Percentiles rank a stretch among this genome's conserved stretches.
Evolutionary conservation across 1,284 basidiomycete species (phyloP).

Genomic region (Phylloporus gajari): DNA sequence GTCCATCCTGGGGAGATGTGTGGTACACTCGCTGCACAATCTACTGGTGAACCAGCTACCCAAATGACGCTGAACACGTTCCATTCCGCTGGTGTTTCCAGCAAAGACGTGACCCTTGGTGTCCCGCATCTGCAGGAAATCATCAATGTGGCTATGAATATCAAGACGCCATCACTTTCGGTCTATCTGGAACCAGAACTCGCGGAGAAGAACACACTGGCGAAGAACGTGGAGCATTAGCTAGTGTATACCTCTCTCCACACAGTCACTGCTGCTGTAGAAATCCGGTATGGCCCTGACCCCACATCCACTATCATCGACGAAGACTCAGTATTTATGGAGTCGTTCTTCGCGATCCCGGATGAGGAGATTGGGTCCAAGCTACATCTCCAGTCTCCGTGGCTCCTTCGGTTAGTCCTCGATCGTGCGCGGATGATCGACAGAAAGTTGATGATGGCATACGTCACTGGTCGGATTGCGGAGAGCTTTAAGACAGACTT

Average conservation of each 20-base stretch:
- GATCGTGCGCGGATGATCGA: constrained; percentile 99
- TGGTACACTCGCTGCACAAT: constrained; percentile 96
- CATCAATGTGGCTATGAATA: constrained; percentile 98
- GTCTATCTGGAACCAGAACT: constrained; percentile 88
- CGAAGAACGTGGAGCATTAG: constrained; percentile 92
- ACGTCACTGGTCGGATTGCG: constrained; percentile 93
- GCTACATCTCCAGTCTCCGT: constrained; percentile 92
- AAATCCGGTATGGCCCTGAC: constrained; percentile 99
- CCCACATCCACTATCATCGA: constrained; percentile 94
- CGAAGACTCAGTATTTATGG: constrained; percentile 95
- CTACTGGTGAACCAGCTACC: constrained; percentile 99
- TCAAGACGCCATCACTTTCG: constrained; percentile 96
- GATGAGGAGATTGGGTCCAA: constrained; percentile 68
- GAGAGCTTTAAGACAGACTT: constrained; percentile 96
- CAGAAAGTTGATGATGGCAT: constrained; percentile 94
- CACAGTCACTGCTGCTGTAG: constrained; percentile 94
- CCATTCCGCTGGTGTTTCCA: constrained; percentile 99
- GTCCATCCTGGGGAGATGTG: constrained; percentile 99
- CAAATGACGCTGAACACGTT: constrained; percentile 99
- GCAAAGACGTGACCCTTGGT: constrained; percentile 96
- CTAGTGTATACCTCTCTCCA: constrained; percentile 94
- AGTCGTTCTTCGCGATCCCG: constrained; percentile 98
- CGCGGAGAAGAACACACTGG: constrained; percentile 66
- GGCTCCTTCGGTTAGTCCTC: constrained; percentile 95
- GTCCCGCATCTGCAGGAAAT: constrained; percentile 98